A percentile compares a stretch with the other conserved stretches of the same genome.
phyloP scores from a whole-genome alignment of 495 filamentous ascomycete genomes.

The Chlorociboria aeruginascens region DNA sequence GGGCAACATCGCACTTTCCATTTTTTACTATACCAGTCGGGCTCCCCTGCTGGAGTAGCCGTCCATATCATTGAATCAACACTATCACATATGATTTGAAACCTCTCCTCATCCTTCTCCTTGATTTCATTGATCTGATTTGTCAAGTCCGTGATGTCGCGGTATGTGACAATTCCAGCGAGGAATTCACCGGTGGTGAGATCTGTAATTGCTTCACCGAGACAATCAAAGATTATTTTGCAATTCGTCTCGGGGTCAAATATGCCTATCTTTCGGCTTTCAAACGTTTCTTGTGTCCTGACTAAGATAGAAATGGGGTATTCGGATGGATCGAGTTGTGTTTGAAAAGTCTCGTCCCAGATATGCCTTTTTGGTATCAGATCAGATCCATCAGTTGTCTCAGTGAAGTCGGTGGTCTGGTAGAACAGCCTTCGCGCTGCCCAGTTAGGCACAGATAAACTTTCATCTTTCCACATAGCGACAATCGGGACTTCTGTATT shows the following conservation, averaged over 20 bases:
- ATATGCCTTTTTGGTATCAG: constrained; percentile 40
- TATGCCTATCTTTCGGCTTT: constrained; percentile 45
- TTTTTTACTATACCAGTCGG: constrained; percentile 55
- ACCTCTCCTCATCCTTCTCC: constrained; percentile 50
- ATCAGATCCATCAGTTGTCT: constrained; percentile 35
- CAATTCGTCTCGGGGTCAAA: constrained; percentile 31
- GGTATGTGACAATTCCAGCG: constrained; percentile 49
- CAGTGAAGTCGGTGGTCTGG: constrained; percentile 26
- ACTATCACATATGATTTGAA: constrained; percentile 56
- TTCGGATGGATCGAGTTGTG: constrained; percentile 40
- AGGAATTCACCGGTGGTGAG: constrained; percentile 52
- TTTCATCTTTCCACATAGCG: constrained; percentile 61
- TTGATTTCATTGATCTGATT: constrained; percentile 48
- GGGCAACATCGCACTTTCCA: constrained; percentile 17
- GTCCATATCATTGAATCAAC: constrained; percentile 65
- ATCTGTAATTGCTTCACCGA: constrained; percentile 46
- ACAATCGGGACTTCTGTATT: constrained; percentile 54
- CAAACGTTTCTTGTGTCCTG: constrained; percentile 41
- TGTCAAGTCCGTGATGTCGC: constrained; percentile 50
- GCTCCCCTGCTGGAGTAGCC: constrained; percentile 40
- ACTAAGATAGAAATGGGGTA: constrained; percentile 48
- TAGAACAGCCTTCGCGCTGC: constrained; percentile 43
- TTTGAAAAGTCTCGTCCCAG: constrained; percentile 50
- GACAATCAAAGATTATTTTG: constrained; percentile 41
- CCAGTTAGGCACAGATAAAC: constrained; percentile 50